Base-by-base conservation (phyloP, 192 early-diverging fungal species). In the Coemansia sp. region DNA sequence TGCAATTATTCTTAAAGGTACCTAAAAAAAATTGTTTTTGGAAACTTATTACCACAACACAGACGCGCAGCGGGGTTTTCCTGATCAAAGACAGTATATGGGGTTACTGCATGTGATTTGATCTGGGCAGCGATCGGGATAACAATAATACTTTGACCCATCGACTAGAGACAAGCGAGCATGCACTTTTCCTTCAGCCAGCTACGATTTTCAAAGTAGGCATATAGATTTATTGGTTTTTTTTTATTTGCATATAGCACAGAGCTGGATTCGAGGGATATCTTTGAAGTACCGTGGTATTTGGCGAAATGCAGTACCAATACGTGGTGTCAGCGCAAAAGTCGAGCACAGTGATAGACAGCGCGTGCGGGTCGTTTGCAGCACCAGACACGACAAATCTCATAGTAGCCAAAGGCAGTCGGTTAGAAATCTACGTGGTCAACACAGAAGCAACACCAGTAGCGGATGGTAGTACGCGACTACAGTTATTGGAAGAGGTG, bases 281-380 rank as follows among this genome's bases (percentile, higher is more conserved):
- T 2, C 0, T 44, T 44, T 44, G 38, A 14, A 44, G 12, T 16
- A 44, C 38, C 10, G 38, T 16, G 38, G 14, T 44, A 44, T 38
- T 38, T 9, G 10, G 10, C 34, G 6, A 38, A 32, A 79, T 79
- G 77, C 77, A 80, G 52, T 86, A 86, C 65, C 84, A 89, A 50
- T 92, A 93, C 71, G 88, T 92, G 25, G 90, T 88, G 26, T 90
- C 88, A n/a, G 88, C 92, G 7, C 85, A 92, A 64, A 89, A 88
- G 78, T 76, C 92, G 21, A 89, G 89, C 60, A 85, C 92, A 10
- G 89, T 94, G 23, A 75, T 70, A 4, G 69, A 78, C 24, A 84
- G 88, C 19, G 76, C 88, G 27, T 85, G 82, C 54, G 92, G 89
- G 5, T 60, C 69, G 47, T 93, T 95, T 57, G 85, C 87, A 0